These are phyloP conservation scores for Athelia psychrophila DNA, from an alignment of 1,284 basidiomycete species.

Conservation along the genomic window DNA sequence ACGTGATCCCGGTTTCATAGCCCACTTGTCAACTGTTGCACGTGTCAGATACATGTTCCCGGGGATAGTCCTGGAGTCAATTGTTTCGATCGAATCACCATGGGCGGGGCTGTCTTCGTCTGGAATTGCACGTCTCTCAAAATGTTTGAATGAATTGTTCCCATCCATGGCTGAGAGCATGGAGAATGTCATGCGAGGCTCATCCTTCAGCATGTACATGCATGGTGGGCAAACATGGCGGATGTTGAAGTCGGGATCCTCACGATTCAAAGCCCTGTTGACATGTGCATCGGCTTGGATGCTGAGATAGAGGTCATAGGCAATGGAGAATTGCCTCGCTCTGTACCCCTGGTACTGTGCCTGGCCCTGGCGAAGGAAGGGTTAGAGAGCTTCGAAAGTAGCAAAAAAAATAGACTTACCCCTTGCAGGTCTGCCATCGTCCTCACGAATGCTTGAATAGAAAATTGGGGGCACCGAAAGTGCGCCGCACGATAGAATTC, in stretches of 20 bases:
- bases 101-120: neutral
- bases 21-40: neutral
- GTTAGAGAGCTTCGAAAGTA: neutral
- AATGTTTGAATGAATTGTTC: neutral
- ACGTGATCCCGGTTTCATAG: neutral
- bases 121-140: neutral
- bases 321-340: slow-evolving; percentile 8
- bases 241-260: slow-evolving; percentile 7
- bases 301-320: slow-evolving; percentile 10
- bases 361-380: slow-evolving; percentile 2
- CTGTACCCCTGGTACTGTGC: slow-evolving; percentile 1
- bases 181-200: neutral
- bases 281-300: neutral
- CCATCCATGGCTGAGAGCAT: neutral
- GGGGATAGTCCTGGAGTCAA: neutral
- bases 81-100: neutral
- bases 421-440: slow-evolving; percentile 6
- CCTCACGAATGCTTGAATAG: slow-evolving; percentile 8
- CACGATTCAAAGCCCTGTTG: neutral
- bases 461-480: slow-evolving; percentile 2
- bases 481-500: neutral
- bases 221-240: slow-evolving; percentile 11
- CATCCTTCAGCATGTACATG: neutral
- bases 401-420: too few relatives aligned
- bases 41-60: neutral